These are phyloP conservation scores for Aspergillus sp. DNA, from an alignment of 2,329 filamentous ascomycete genomes.

Conservation along the genomic window DNA sequence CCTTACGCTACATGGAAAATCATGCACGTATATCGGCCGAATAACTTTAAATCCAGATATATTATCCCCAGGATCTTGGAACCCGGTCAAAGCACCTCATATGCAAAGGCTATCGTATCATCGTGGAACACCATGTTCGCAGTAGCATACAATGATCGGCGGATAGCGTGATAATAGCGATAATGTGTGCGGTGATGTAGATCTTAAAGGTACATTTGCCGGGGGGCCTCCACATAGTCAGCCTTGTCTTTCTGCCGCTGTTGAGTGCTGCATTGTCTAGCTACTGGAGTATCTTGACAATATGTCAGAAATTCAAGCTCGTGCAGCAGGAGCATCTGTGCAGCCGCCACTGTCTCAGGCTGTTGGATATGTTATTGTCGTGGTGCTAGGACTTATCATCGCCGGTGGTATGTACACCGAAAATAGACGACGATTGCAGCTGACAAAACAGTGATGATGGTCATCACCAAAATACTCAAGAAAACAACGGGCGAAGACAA, in stretches of 20 bases:
- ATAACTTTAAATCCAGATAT: neutral
- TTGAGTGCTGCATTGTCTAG: too few species aligned
- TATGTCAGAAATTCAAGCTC: neutral
- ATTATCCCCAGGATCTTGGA: neutral
- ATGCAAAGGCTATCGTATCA: constrained; percentile 13
- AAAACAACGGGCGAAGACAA: constrained; percentile 55
- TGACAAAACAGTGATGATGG: constrained; percentile 45
- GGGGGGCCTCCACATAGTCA: neutral
- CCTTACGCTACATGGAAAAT: too few species aligned
- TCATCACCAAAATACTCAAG: constrained; percentile 51
- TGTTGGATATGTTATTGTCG: constrained; percentile 48
- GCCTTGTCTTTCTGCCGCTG: neutral
- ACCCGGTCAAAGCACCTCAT: constrained; percentile 14
- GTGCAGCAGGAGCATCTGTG: constrained; percentile 16
- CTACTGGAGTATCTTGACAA: neutral
- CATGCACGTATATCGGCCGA: constrained; percentile 3
- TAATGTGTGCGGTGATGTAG: neutral
- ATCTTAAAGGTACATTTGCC: neutral
- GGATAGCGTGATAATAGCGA: neutral
- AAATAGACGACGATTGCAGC: neutral
- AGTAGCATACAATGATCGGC: neutral
- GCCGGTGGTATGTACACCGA: constrained; percentile 35
- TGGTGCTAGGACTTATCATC: constrained; percentile 44
- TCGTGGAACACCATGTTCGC: constrained; percentile 3
- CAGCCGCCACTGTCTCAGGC: constrained; percentile 40